Percentiles rank a stretch among this genome's conserved stretches.
phyloP scores from a whole-genome alignment of 1,284 basidiomycete species.

The Puccinia triticina region DNA sequence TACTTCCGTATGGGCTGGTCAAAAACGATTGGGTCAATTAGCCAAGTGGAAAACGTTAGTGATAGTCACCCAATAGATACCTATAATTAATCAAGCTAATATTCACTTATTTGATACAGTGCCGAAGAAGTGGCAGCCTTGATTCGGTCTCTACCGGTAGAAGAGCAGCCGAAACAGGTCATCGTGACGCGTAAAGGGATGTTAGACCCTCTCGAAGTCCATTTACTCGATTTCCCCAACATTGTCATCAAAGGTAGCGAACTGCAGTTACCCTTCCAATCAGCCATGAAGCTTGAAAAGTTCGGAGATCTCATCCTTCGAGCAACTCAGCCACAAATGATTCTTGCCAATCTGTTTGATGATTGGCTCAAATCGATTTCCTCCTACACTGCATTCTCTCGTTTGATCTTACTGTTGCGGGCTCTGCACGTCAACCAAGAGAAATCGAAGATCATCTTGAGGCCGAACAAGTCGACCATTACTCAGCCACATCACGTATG shows the following conservation, averaged over 20 bases:
- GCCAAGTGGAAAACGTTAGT: constrained; percentile 93
- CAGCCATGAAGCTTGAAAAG: constrained; percentile 99
- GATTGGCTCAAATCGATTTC: constrained; percentile 99
- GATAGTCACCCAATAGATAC: not conserved
- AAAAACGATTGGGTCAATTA: constrained; percentile 98
- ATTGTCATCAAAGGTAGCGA: constrained; percentile 99
- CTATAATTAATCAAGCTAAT: not conserved
- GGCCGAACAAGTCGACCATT: constrained; percentile 74
- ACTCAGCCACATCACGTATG: constrained; percentile 97
- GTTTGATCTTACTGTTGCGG: constrained; percentile 90
- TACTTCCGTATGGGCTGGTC: constrained; percentile 98
- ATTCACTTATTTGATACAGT: not conserved
- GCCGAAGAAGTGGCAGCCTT: constrained; percentile 99
- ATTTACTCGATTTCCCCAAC: constrained; percentile 97
- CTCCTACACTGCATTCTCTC: constrained; percentile 98
- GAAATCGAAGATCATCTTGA: constrained; percentile 77
- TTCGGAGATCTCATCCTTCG: constrained; percentile 90
- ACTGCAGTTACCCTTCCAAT: constrained; percentile 97
- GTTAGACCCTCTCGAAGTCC: constrained; percentile 87
- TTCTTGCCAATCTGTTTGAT: constrained; percentile 93
- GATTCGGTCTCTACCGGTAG: constrained; percentile 93
- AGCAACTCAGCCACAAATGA: constrained; percentile 98
- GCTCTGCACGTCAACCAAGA: constrained; percentile 99
- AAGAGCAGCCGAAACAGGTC: constrained; percentile 99
- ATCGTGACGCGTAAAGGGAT: constrained; percentile 99